Conservation (phyloP, 306 rosid species). For the Biancaea sappan region DNA sequence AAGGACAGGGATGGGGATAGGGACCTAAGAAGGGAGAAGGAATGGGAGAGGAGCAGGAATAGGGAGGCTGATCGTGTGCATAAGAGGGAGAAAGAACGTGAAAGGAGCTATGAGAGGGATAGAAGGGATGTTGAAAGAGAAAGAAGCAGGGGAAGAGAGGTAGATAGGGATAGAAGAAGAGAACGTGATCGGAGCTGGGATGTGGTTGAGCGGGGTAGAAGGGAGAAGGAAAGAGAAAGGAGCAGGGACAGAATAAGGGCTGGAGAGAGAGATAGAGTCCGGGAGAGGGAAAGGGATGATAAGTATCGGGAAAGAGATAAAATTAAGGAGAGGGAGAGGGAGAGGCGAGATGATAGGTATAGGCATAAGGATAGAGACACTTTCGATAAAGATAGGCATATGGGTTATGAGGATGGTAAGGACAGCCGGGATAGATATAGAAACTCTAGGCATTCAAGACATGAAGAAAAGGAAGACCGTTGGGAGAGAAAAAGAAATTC, state of each 20-base stretch:
- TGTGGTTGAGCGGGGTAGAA: conserved; percentile 50
- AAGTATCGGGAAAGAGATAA: conserved; percentile 44
- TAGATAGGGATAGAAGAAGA: conserved; percentile 57
- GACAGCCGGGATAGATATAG: conserved; percentile 50
- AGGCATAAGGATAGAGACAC: conserved; percentile 44
- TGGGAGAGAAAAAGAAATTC: conserved; percentile 42
- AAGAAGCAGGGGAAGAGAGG: conserved; percentile 56
- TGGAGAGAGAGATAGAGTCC: conserved; percentile 51
- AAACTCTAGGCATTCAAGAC: conserved; percentile 53
- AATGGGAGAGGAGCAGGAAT: conserved; percentile 47
- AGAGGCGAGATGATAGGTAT: conserved; percentile 54
- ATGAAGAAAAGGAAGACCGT: conserved; percentile 50
- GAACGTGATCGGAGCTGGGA: conserved; percentile 61
- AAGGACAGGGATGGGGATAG: conserved; percentile 49
- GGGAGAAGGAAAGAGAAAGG: conserved; percentile 49
- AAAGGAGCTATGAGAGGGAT: conserved; percentile 54
- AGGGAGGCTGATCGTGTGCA: conserved; percentile 47
- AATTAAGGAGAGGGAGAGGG: conserved; percentile 52
- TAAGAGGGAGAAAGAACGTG: conserved; percentile 46
- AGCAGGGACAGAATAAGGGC: conserved; percentile 54
- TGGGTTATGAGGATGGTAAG: conserved; percentile 45
- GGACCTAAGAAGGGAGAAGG: conserved; percentile 48
- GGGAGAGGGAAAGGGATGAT: conserved; percentile 60
- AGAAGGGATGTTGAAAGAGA: conserved; percentile 59
- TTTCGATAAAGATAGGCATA: conserved; percentile 52